Evolutionary conservation across 441 rosid species (phyloP).

Genomic region (Adansonia grandidieri): DNA sequence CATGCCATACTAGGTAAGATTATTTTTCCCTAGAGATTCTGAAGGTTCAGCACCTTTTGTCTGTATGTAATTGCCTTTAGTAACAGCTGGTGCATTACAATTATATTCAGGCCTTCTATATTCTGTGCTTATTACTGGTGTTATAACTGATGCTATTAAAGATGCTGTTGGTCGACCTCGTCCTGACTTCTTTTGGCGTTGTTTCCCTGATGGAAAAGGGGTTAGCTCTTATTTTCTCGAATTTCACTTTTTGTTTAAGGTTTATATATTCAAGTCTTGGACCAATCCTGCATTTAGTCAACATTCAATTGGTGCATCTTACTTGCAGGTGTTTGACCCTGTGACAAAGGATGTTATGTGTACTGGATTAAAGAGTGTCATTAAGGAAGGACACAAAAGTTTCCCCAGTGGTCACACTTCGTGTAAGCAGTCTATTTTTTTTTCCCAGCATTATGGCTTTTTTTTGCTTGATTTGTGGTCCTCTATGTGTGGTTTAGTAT

Average conservation of each 20-base stretch:
- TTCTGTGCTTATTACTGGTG: slow-evolving; percentile 77
- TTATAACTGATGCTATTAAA: slow-evolving; percentile 81
- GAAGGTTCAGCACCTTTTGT: slow-evolving; percentile 1
- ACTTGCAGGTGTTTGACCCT: slow-evolving; percentile 51
- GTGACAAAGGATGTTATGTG: slow-evolving; percentile 67
- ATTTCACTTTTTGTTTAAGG: not conserved
- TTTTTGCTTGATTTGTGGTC: slow-evolving; percentile 11
- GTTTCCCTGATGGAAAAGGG: slow-evolving; percentile 83
- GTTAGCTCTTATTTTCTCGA: slow-evolving; percentile 43
- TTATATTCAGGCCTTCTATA: slow-evolving; percentile 63
- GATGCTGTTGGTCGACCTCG: slow-evolving; percentile 81
- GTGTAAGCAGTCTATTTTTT: slow-evolving; percentile 52
- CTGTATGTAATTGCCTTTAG: slow-evolving; percentile 17
- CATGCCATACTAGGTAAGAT: slow-evolving; percentile 74
- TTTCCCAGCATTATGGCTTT: not conserved
- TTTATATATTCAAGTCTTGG: slow-evolving; percentile 32
- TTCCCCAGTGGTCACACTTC: slow-evolving; percentile 96
- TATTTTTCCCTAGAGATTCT: slow-evolving; percentile 20
- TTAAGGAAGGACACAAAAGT: slow-evolving; percentile 89
- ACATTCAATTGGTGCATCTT: slow-evolving; percentile 24
- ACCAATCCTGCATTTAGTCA: slow-evolving; percentile 21
- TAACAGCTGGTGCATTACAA: slow-evolving; percentile 15
- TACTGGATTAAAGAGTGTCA: slow-evolving; percentile 61
- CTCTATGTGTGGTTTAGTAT: not conserved
- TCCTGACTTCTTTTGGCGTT: slow-evolving; percentile 82